These are phyloP conservation scores for Cladobotryum mycophilum DNA, from an alignment of 2,329 filamentous ascomycete genomes.

Conservation along the genomic window DNA sequence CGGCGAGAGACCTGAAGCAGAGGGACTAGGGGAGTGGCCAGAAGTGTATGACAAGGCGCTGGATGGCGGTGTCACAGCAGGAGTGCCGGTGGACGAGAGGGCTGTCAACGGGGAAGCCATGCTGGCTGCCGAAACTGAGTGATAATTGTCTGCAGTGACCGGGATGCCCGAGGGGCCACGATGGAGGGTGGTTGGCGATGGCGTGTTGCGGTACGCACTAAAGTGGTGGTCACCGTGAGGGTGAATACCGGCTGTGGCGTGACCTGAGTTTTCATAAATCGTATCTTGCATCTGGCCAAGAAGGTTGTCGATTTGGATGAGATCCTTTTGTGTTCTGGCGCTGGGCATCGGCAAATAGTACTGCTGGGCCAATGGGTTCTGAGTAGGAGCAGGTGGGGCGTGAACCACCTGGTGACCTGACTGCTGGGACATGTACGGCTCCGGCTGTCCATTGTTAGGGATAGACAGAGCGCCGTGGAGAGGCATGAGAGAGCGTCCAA, in stretches of 20 bases:
- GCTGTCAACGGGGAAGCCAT: constrained; percentile 56
- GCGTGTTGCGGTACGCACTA: constrained; percentile 52
- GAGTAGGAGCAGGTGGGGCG: constrained; percentile 52
- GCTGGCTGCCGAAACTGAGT: constrained; percentile 45
- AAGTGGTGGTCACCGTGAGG: constrained; percentile 63
- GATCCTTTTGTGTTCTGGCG: constrained; percentile 85
- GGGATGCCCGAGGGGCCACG: constrained; percentile 29
- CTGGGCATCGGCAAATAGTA: constrained; percentile 82
- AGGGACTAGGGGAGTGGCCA: constrained; percentile 67
- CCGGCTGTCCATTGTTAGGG: constrained; percentile 45
- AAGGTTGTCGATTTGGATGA: constrained; percentile 90
- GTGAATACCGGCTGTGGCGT: constrained; percentile 73
- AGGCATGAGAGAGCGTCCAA: constrained; percentile 80
- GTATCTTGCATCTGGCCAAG: constrained; percentile 94
- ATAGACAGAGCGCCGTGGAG: constrained; percentile 66
- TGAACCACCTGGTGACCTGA: constrained; percentile 42
- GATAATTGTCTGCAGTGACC: constrained; percentile 30
- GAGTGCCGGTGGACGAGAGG: constrained; percentile 60
- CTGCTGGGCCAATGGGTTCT: constrained; percentile 59
- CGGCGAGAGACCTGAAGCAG: constrained; percentile 64
- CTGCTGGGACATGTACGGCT: constrained; percentile 44
- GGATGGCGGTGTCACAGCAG: constrained; percentile 69
- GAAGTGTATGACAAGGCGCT: constrained; percentile 72
- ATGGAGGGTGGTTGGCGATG: constrained; percentile 42
- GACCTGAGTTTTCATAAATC: constrained; percentile 86